These are phyloP conservation scores for Pelargonium cotyledonis DNA, from an alignment of 441 rosid species.

Conservation along the genomic window DNA sequence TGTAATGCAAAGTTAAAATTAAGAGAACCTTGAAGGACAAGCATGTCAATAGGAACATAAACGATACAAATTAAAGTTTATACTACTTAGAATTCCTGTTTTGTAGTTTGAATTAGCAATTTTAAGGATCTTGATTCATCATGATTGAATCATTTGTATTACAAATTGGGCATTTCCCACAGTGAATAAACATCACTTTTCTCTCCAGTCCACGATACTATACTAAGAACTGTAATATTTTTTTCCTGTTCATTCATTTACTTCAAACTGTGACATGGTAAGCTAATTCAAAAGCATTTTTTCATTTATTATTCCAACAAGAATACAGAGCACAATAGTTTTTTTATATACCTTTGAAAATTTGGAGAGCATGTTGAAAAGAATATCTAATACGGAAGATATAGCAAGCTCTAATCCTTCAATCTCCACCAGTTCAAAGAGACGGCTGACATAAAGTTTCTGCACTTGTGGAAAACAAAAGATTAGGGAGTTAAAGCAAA, in stretches of 20 bases:
- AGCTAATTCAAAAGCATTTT: neutral
- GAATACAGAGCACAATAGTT: conserved; percentile 13
- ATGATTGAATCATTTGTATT: too few species aligned
- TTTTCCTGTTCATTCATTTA: too few species aligned
- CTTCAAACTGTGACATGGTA: neutral
- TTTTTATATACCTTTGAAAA: conserved; percentile 48
- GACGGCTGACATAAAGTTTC: conserved; percentile 66
- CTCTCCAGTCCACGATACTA: neutral
- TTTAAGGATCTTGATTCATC: too few species aligned
- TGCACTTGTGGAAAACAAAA: conserved; percentile 31
- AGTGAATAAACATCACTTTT: too few species aligned
- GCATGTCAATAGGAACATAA: neutral
- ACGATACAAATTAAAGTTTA: too few species aligned
- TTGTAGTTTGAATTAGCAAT: too few species aligned
- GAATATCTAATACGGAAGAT: conserved; percentile 61
- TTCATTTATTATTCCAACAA: conserved; percentile 8
- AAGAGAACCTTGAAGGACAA: conserved; percentile 5
- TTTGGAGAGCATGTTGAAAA: conserved; percentile 50
- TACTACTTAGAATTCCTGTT: too few species aligned
- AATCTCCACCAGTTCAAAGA: conserved; percentile 59
- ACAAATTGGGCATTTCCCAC: too few species aligned
- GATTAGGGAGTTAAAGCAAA: conserved; percentile 2
- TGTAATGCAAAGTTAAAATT: conserved; percentile 6
- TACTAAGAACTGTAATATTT: neutral
- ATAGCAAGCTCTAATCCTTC: conserved; percentile 85